These are phyloP conservation scores for Bifiguratus adelaidae DNA, from an alignment of 192 early-diverging fungal genomes.

Conservation along the genomic window DNA sequence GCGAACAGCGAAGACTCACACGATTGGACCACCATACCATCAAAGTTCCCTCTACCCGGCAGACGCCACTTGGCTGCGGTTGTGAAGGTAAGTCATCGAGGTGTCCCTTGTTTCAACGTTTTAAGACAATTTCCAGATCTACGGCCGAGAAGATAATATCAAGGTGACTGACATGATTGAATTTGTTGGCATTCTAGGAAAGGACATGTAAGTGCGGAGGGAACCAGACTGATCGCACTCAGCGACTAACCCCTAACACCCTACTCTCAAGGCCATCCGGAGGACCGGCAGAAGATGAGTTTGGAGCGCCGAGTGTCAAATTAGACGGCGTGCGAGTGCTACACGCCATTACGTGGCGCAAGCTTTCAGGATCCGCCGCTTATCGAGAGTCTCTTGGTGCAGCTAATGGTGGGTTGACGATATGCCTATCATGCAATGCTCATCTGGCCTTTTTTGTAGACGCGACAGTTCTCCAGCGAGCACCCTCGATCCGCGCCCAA, in stretches of 20 bases:
- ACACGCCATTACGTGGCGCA: slow-evolving; percentile 37
- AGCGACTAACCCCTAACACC: too few relatives aligned
- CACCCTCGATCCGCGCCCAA: slow-evolving; percentile 15
- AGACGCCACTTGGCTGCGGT: slow-evolving; percentile 44
- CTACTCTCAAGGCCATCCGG: slow-evolving; percentile 2
- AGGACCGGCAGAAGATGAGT: slow-evolving; percentile 13
- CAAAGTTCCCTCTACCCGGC: slow-evolving; percentile 50
- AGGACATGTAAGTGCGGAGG: slow-evolving; percentile 1
- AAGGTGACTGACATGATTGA: slow-evolving; percentile 52
- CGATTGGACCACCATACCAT: too few relatives aligned
- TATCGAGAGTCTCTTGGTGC: too few relatives aligned
- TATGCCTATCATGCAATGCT: too few relatives aligned
- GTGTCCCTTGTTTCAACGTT: background rate
- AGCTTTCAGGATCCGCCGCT: slow-evolving; percentile 4
- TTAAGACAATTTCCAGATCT: slow-evolving; percentile 19
- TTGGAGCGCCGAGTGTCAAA: slow-evolving; percentile 13
- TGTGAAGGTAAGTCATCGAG: slow-evolving; percentile 41
- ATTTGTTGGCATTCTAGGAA: slow-evolving; percentile 44
- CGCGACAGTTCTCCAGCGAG: slow-evolving; percentile 4
- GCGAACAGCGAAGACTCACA: too few relatives aligned
- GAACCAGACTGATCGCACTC: background rate
- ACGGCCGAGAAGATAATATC: slow-evolving; percentile 31
- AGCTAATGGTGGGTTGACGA: too few relatives aligned
- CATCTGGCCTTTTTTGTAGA: too few relatives aligned
- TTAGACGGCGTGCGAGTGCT: slow-evolving; percentile 23